Evolutionary conservation across 2,329 filamentous ascomycete genomes (phyloP), one percentile per base, ranked within the genome.

Genomic region (Endocalyx cinctus): DNA sequence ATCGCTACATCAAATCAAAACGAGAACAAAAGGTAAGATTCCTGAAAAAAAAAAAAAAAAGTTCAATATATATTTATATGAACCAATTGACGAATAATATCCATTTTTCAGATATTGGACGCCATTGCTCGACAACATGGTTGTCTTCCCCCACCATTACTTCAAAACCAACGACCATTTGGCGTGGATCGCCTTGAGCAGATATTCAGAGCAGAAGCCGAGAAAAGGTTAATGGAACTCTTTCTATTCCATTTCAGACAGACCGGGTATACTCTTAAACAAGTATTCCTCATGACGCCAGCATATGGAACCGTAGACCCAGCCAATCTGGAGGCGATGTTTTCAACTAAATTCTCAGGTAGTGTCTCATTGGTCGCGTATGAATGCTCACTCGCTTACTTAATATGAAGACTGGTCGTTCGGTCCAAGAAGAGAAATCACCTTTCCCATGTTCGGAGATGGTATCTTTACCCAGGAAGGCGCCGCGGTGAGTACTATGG

Each of bases 381-480:
- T 13, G 5, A 19, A 10, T 15, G 16, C 25, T 15, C 14, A 15
- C 18, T 6, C 12, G 13, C 38, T 41, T 8, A 35, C 16, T 12
- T 5, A 11, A 25, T 6, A 10, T 40, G n/a, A 34, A 51, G 48
- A 51, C 23, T 51, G 42, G 43, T 47, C 46, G 10, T 34, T 48
- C 17, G 45, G 46, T 8, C 48, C 45, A 15, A 39, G 46, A 14
- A 44, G 48, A n/a, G 40, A 38, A 11, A 47, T 51, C 26, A 45
- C 47, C n/a, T 48, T 47, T 35, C 58, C 58, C 1, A 40, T 60
- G 31, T 45, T 61, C 7, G 59, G 59, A 0, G 48, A 57, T 29
- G 58, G 59, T 16, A 57, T 63, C 37, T 62, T 63, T 38, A 55
- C 59, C 3, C 51, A 57, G 18, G 50, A 57, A 12, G 56, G 55